Evolutionary conservation across 257 asterid species (phyloP).

Genomic region (Fraxinus pennsylvanica): DNA sequence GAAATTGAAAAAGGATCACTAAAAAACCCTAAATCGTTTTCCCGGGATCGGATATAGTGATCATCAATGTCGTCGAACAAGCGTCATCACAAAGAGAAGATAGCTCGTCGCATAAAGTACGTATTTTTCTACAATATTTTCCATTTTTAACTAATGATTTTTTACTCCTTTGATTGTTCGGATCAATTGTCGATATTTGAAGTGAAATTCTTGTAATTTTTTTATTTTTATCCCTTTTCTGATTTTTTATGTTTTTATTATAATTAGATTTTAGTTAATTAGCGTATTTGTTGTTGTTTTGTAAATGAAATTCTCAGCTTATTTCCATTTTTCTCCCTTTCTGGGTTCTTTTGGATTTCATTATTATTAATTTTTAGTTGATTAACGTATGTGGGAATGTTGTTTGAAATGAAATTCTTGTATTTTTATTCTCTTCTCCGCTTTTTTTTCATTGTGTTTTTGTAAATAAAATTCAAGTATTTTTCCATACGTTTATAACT

Average conservation of each 20-base stretch:
- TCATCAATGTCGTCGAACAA: conserved; percentile 43
- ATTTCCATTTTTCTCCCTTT: not conserved
- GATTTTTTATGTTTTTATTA: not conserved
- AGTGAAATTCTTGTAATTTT: not conserved
- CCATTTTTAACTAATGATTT: too few species aligned
- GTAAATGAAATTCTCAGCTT: not conserved
- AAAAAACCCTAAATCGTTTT: conserved; percentile 10
- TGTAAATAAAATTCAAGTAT: too few species aligned
- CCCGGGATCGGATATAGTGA: not conserved
- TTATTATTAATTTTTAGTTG: too few species aligned
- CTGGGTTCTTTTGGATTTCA: not conserved
- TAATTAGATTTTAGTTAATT: not conserved
- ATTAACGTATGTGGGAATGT: too few species aligned
- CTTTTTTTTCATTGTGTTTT: too few species aligned
- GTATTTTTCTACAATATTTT: conserved; percentile 9
- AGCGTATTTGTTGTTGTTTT: not conserved
- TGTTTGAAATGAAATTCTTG: too few species aligned
- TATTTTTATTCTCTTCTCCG: too few species aligned
- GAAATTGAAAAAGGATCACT: not conserved
- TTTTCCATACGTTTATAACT: too few species aligned
- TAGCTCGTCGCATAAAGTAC: conserved; percentile 47
- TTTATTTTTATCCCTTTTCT: not conserved
- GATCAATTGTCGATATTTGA: not conserved
- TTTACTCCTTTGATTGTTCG: not conserved
- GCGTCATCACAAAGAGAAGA: conserved; percentile 51